Evolutionary conservation across 148 eudicot species (phyloP).

Genomic region (Linanthus parryae): DNA sequence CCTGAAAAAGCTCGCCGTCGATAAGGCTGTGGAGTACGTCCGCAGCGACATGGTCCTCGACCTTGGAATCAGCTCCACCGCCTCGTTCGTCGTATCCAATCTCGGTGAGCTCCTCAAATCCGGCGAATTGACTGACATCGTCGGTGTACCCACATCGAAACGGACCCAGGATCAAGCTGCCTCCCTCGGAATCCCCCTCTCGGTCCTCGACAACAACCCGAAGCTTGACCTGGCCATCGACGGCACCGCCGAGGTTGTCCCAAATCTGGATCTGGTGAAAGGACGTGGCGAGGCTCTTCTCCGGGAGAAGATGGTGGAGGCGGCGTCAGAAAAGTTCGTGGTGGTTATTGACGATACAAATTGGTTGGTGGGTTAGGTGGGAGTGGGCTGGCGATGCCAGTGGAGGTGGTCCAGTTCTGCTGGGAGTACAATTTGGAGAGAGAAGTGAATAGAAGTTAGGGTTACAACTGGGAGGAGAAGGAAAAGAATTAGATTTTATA

Average conservation of each 20-base stretch:
- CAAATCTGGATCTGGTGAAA: conserved; percentile 70
- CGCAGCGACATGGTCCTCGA: conserved; percentile 85
- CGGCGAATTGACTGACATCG: conserved; percentile 52
- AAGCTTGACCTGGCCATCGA: conserved; percentile 80
- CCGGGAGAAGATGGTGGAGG: conserved; percentile 93
- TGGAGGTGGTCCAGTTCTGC: too few species aligned
- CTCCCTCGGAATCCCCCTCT: conserved; percentile 57
- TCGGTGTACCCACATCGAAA: conserved; percentile 81
- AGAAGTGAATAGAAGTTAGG: too few species aligned
- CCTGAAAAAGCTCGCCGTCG: conserved; percentile 85
- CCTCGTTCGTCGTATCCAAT: conserved; percentile 74
- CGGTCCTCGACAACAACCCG: conserved; percentile 62
- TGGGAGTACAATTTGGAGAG: too few species aligned
- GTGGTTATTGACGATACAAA: conserved; percentile 78
- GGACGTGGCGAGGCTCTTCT: conserved; percentile 88
- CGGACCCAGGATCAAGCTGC: conserved; percentile 73
- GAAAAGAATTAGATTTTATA: too few species aligned
- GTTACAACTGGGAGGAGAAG: too few species aligned
- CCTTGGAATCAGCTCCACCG: conserved; percentile 90
- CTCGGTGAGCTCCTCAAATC: conserved; percentile 56
- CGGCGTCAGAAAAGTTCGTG: conserved; percentile 70
- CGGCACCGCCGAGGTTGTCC: conserved; percentile 89
- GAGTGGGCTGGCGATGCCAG: too few species aligned
- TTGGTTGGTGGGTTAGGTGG: too few species aligned
- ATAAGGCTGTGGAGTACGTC: conserved; percentile 79